Conservation (phyloP, 768 basidiomycete genomes). For the Lactarius hengduanensis region DNA sequence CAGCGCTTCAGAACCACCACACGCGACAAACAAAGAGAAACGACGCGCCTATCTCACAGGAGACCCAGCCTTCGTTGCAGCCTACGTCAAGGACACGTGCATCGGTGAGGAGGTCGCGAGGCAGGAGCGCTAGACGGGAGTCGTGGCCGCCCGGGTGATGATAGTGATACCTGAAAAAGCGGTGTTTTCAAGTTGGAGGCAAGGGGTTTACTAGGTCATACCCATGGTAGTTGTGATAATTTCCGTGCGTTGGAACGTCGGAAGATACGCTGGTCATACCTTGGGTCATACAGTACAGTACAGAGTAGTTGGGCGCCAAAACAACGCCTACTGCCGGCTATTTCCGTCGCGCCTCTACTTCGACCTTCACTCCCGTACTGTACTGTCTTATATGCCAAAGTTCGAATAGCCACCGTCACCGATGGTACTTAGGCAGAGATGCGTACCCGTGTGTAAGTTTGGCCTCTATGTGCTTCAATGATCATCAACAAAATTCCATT, state of each 20-base stretch:
- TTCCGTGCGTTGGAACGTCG: constrained; percentile 25
- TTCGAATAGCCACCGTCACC: too few relatives aligned
- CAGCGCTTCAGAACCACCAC: neutral
- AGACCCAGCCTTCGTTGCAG: constrained; percentile 24
- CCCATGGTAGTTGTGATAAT: constrained; percentile 30
- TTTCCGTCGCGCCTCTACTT: constrained; percentile 44
- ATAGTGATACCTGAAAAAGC: constrained; percentile 17
- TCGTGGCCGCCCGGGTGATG: constrained; percentile 39
- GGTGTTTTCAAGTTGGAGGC: too few relatives aligned
- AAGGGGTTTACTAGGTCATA: neutral
- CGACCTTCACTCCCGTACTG: constrained; percentile 53
- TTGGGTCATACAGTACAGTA: too few relatives aligned
- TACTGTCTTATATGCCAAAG: too few relatives aligned
- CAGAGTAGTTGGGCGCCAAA: too few relatives aligned
- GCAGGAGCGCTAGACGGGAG: constrained; percentile 63
- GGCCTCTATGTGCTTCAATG: too few relatives aligned
- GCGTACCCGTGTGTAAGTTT: too few relatives aligned
- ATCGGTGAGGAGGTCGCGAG: constrained; percentile 8
- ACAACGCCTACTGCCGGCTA: too few relatives aligned
- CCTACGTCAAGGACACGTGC: constrained; percentile 25
- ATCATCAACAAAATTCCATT: too few relatives aligned
- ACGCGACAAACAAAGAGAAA: constrained; percentile 27
- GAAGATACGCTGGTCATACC: constrained; percentile 24
- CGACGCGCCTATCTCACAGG: constrained; percentile 21
- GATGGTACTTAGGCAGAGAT: too few relatives aligned